Conservation (phyloP, 2,329 filamentous ascomycete genomes). For the Tolypocladium endophyticum region DNA sequence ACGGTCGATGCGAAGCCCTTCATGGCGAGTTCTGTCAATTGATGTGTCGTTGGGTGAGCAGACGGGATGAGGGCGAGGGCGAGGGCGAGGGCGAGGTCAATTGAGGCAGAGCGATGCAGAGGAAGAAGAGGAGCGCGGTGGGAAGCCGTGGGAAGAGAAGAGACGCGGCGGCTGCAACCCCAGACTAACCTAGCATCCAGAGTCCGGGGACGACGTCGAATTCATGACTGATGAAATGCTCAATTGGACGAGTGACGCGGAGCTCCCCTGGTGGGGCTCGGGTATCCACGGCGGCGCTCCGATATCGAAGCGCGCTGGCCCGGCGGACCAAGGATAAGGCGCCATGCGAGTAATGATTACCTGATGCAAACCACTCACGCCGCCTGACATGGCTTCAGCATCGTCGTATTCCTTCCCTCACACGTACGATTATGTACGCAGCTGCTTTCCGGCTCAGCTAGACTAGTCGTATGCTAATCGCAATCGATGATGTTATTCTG, state of each 20-base stretch:
- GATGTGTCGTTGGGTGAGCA: background rate
- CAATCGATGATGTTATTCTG: background rate
- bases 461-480: background rate
- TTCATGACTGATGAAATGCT: slow-evolving; percentile 6
- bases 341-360: background rate
- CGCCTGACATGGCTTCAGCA: background rate
- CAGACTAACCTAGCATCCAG: background rate
- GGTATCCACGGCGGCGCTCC: slow-evolving; percentile 13
- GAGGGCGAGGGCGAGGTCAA: background rate
- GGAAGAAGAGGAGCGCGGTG: slow-evolving; percentile 2
- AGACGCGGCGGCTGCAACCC: background rate
- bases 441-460: background rate
- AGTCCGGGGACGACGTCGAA: background rate
- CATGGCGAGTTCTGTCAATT: background rate
- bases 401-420: background rate
- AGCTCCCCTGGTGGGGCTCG: slow-evolving; percentile 12
- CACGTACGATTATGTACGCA: background rate
- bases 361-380: background rate
- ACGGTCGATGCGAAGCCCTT: slow-evolving; percentile 10
- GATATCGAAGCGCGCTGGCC: slow-evolving; percentile 8
- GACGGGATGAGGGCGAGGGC: slow-evolving; percentile 1
- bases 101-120: background rate
- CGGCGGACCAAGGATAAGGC: background rate
- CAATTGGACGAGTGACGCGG: slow-evolving; percentile 5
- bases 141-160: slow-evolving; percentile 3